Base-by-base conservation (phyloP, 371 early-diverging fungal species). In the Mortierella sp. region DNA sequence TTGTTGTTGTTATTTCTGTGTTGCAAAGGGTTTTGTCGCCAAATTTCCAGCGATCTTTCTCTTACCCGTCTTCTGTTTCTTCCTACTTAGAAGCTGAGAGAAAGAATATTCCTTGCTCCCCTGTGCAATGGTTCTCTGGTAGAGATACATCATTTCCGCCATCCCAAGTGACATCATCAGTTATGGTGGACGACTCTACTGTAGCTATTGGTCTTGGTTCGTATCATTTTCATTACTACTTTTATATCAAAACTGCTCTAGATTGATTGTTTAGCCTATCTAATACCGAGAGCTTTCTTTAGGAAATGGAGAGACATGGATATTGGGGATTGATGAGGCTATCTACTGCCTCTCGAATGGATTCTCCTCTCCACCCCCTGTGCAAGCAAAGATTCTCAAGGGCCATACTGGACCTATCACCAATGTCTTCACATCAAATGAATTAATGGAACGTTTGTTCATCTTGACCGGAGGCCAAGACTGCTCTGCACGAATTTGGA, bases 401-500 rank as follows among this genome's bases (percentile, higher is more conserved):
- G 87, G 90, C 1, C 91, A 90, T 60, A 55, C 73, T 7, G 87
- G 88, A 12, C 75, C 82, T n/a, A 80, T 90, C 30, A 89, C 89
- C 0, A 87, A 87, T 63, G 75, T 90, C 57, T 83, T 85, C 64
- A 85, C 85, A 0, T 87, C 89, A 15, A 86, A 87, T 45, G 82
- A 83, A 15, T 79, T 84, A 25, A 66, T 75, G 25, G 83, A 82
- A 19, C 82, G 85, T n/a, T 84, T 86, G 14, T 87, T 90, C 67
- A 55, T 88, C 11, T 51, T 89, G n/a, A 89, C 87, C 1, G 88
- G 94, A 25, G 90, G 92, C 7, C 80, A 73, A 21, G 93, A 93
- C 74, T 91, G 92, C 29, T 85, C 88, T 11, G 88, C 93, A 23
- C 86, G 87, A 69, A 88, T 94, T 26, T 95, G 95, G 95, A 89